phyloP scores from a whole-genome alignment of 2,329 filamentous ascomycete genomes.

The Ophiostoma montium region DNA sequence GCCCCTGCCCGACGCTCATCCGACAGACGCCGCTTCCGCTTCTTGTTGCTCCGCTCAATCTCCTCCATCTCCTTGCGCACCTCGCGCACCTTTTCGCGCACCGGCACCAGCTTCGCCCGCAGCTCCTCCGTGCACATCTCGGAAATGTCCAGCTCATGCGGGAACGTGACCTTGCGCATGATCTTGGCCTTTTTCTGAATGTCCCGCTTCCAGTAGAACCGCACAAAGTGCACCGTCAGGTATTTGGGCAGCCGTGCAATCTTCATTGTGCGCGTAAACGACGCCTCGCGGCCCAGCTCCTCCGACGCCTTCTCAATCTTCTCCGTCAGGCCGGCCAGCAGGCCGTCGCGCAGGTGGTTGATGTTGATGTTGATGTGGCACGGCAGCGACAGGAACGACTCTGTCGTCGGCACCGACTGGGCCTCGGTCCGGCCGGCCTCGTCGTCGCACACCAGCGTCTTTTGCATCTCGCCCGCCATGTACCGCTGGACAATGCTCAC shows the following conservation, averaged over 20 bases:
- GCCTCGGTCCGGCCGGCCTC: conserved; percentile 58
- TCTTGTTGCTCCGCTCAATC: conserved; percentile 78
- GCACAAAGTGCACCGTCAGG: conserved; percentile 90
- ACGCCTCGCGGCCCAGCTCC: conserved; percentile 59
- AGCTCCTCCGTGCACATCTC: conserved; percentile 94
- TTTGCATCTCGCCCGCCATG: conserved; percentile 70
- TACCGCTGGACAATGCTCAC: conserved; percentile 68
- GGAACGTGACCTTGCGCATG: conserved; percentile 96
- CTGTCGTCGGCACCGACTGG: conserved; percentile 55
- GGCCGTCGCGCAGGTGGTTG: conserved; percentile 83
- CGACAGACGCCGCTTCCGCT: conserved; percentile 53
- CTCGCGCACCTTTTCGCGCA: conserved; percentile 93
- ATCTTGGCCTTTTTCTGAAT: conserved; percentile 99
- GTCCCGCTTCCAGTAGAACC: conserved; percentile 95
- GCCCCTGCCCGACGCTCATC: conserved; percentile 23
- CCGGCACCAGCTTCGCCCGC: conserved; percentile 66
- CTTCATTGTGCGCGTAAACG: conserved; percentile 82
- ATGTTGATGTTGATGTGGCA: conserved; percentile 83
- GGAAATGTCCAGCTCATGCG: conserved; percentile 78
- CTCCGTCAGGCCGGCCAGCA: conserved; percentile 68
- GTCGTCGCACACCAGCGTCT: conserved; percentile 72
- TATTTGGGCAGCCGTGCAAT: conserved; percentile 89
- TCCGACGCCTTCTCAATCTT: conserved; percentile 83
- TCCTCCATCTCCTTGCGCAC: conserved; percentile 92
- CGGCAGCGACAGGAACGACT: conserved; percentile 81